Base-by-base conservation (phyloP, 2,329 filamentous ascomycete species). In the Penicillium digitatum region DNA sequence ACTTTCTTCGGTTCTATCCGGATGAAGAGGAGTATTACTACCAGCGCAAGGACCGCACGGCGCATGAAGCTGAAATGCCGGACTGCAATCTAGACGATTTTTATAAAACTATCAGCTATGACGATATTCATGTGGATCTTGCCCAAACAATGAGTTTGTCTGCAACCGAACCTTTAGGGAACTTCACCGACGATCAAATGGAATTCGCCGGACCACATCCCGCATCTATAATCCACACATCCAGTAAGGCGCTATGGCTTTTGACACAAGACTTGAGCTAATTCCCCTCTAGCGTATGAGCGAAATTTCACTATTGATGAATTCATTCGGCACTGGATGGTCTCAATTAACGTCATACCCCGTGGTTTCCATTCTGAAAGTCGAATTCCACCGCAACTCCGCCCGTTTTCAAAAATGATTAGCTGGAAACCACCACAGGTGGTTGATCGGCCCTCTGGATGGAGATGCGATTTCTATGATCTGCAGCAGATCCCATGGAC, bases 401-500 rank as follows among this genome's bases (percentile, higher is more conserved):
- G 64, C n/a, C 66, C 69, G 31, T 58, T 74, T 2, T 64, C 66
- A 3, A 68, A 67, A 40, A 68, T 74, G 39, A 61, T 69, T n/a
- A 59, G 64, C 24, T 75, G 72, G 72, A 52, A 58, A 20, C 70
- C 70, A 5, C 73, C 69, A 12, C 61, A 57, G 11, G 68, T 67
- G 46, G 66, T 70, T 27, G 48, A 66, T 12, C 69, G 73, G 8
- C 74, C 74, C 0, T 57, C 60, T 3, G 50, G 59, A 2, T 68
- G 65, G 48, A 55, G 55, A 12, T 55, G 62, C 18, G 66, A 66
- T 11, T 64, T 66, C 8, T 76, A 66, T 48, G 74, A 76, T 54
- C 64, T 76, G 16, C 74, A 76, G 54, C 72, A 73, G 42, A 76
- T 76, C 12, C 74, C 74, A 2, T 76, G 74, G 74, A 66, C 58